phyloP scores from a whole-genome alignment of 2,329 filamentous ascomycete genomes.

The Clonostachys rosea region DNA sequence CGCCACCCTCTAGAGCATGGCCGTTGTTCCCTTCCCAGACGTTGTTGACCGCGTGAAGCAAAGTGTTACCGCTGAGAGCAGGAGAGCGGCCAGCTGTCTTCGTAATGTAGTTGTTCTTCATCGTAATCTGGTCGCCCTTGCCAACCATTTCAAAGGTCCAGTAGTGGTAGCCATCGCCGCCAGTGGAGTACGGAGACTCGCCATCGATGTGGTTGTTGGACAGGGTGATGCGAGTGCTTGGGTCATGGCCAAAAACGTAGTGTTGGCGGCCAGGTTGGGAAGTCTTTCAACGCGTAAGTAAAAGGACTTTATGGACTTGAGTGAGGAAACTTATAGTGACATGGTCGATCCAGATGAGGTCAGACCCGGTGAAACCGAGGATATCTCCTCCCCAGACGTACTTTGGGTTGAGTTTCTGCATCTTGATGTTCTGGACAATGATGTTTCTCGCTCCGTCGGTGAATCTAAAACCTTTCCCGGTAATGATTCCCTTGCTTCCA shows the following conservation, averaged over 20 bases:
- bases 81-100: constrained; percentile 51
- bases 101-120: constrained; percentile 21
- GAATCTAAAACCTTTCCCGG: constrained; percentile 51
- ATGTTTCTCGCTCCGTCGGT: constrained; percentile 43
- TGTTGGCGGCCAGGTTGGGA: constrained; percentile 10
- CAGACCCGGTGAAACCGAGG: constrained; percentile 43
- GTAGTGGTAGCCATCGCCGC: constrained; percentile 23
- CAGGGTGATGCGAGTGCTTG: constrained; percentile 51
- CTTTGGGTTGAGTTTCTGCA: constrained; percentile 51
- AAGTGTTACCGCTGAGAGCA: constrained; percentile 51
- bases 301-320: background rate
- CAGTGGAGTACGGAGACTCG: constrained; percentile 26
- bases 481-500: constrained; percentile 48
- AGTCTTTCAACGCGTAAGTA: constrained; percentile 11
- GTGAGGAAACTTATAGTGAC: constrained; percentile 25
- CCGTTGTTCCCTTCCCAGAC: constrained; percentile 50
- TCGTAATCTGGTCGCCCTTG: constrained; percentile 13
- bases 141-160: constrained; percentile 22
- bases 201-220: constrained; percentile 59
- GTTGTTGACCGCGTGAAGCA: constrained; percentile 58
- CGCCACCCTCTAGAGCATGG: constrained; percentile 52
- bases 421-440: constrained; percentile 55
- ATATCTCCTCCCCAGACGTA: constrained; percentile 58
- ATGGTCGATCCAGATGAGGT: constrained; percentile 46
- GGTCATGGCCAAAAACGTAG: constrained; percentile 16